phyloP scores from a whole-genome alignment of 2,329 filamentous ascomycete genomes.

The Huntiella abstrusa region DNA sequence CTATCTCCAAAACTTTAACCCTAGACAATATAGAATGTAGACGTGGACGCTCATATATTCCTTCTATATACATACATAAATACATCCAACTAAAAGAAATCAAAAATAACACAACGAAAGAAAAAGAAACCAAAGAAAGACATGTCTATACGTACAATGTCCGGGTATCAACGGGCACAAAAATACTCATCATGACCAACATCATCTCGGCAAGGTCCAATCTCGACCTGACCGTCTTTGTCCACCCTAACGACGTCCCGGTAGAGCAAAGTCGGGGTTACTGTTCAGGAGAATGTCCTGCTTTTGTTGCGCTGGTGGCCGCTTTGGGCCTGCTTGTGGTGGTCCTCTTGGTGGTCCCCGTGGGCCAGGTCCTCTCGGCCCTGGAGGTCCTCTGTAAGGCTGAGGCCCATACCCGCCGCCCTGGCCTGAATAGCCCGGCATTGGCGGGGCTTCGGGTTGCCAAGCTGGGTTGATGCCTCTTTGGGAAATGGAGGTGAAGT shows the following conservation, averaged over 20 bases:
- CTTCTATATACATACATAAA: too few species aligned
- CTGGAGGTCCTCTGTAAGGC: background rate
- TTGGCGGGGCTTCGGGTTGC: conserved; percentile 36
- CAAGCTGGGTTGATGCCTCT: conserved; percentile 76
- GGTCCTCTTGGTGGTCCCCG: conserved; percentile 5
- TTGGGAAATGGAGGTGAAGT: conserved; percentile 82
- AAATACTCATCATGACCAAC: background rate
- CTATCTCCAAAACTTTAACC: too few species aligned
- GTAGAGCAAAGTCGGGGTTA: conserved; percentile 75
- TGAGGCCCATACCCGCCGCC: conserved; percentile 18
- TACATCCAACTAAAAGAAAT: background rate
- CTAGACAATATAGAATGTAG: too few species aligned
- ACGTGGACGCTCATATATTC: too few species aligned
- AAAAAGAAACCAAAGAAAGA: conserved; percentile 1
- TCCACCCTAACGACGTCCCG: conserved; percentile 16
- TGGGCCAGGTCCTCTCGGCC: background rate
- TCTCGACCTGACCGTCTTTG: too few species aligned
- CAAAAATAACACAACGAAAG: background rate
- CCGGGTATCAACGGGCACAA: conserved; percentile 6
- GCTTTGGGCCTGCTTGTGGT: conserved; percentile 17
- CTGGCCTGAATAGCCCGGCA: conserved; percentile 15
- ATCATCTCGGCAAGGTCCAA: too few species aligned
- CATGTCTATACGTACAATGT: background rate
- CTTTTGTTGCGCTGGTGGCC: conserved; percentile 28
- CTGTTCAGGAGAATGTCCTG: conserved; percentile 57